A percentile compares a stretch with the other conserved stretches of the same genome.
Conservation (phyloP, 1,139 yeast species). For the Saccharomyces hybrid region DNA sequence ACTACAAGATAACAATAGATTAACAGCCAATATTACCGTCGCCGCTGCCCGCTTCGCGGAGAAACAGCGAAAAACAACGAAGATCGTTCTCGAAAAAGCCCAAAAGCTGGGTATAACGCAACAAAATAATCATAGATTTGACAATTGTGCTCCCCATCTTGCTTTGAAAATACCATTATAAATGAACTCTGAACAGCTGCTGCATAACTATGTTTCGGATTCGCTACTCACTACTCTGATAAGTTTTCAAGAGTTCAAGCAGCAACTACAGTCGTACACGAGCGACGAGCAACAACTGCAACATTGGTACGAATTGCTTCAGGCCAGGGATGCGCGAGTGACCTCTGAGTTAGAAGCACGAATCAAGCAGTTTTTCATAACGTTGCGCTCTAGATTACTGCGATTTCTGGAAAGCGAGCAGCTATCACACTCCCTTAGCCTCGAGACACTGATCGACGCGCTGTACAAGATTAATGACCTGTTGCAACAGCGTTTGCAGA, state of each 20-base stretch:
- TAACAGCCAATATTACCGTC: background rate
- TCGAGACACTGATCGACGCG: background rate
- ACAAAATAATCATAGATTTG: background rate
- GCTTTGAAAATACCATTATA: too few species aligned
- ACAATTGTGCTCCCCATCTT: background rate
- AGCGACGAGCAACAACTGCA: background rate
- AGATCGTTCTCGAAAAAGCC: background rate
- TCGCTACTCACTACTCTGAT: background rate
- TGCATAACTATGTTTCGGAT: background rate
- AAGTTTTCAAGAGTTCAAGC: background rate
- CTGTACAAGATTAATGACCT: background rate
- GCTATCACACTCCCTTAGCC: background rate
- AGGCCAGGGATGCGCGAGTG: background rate
- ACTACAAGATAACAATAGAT: background rate
- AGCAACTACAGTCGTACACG: background rate
- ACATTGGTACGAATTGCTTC: background rate
- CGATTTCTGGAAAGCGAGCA: background rate
- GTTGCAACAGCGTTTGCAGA: background rate
- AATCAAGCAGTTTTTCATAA: background rate
- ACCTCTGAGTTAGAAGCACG: background rate
- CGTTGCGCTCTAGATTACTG: background rate
- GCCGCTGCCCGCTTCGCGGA: background rate
- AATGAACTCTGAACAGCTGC: background rate
- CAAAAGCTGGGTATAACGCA: background rate
- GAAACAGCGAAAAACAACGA: background rate